These are phyloP conservation scores for Boechera stricta DNA, from an alignment of 345 rosid genomes.

Conservation along the genomic window DNA sequence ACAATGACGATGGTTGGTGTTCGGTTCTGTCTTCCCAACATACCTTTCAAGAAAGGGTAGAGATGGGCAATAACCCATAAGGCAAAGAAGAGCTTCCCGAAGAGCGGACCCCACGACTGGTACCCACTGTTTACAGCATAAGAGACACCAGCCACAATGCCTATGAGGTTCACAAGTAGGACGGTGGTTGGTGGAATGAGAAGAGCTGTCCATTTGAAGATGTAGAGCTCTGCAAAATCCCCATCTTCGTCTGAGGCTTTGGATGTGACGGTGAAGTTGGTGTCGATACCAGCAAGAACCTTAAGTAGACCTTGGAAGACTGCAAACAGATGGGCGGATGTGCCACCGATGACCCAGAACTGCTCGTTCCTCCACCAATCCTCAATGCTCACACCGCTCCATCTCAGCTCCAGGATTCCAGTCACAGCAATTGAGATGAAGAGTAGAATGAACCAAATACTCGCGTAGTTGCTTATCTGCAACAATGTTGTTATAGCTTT, in stretches of 20 bases:
- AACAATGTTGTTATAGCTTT: constrained; percentile 22
- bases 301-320: constrained; percentile 98
- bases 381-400: constrained; percentile 95
- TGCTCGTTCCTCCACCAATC: constrained; percentile 99
- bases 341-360: constrained; percentile 99
- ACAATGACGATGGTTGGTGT: constrained; percentile 98
- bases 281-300: constrained; percentile 96
- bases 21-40: constrained; percentile 93
- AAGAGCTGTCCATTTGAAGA: constrained; percentile 98
- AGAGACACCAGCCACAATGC: constrained; percentile 99
- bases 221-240: constrained; percentile 91
- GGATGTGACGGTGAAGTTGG: constrained; percentile 97
- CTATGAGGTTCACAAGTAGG: constrained; percentile 82
- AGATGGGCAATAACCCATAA: constrained; percentile 97
- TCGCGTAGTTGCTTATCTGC: constrained; percentile 98
- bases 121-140: constrained; percentile 95
- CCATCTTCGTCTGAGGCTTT: constrained; percentile 96
- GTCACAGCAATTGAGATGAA: constrained; percentile 83
- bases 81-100: constrained; percentile 96
- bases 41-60: constrained; percentile 97
- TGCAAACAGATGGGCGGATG: constrained; percentile 97
- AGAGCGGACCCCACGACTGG: constrained; percentile 99
- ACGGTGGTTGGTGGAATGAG: constrained; percentile 98
- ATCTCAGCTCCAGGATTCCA: constrained; percentile 91
- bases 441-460: constrained; percentile 98